A percentile compares a stretch with the other conserved stretches of the same genome.
Conservation (phyloP, 805 yeast genomes). For the Vanderwaltozyma yarrowii region DNA sequence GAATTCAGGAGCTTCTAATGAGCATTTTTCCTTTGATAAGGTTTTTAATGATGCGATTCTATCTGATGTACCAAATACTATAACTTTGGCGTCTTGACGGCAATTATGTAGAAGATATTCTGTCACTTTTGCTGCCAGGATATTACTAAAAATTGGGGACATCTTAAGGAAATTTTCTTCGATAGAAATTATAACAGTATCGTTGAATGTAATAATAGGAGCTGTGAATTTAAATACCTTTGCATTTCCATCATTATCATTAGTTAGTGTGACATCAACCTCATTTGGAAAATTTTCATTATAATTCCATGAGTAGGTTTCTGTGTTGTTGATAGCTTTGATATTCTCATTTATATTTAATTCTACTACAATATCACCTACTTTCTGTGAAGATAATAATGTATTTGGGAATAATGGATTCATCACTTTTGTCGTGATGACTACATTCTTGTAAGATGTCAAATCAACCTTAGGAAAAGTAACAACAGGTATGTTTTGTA, state of each 20-base stretch:
- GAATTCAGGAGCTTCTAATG: slow-evolving; percentile 49
- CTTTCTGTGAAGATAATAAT: slow-evolving; percentile 3
- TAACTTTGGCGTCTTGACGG: slow-evolving; percentile 11
- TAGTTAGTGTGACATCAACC: slow-evolving; percentile 9
- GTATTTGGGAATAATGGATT: slow-evolving; percentile 20
- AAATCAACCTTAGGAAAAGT: slow-evolving; percentile 13
- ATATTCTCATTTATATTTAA: slow-evolving; percentile 4
- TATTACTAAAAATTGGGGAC: slow-evolving; percentile 29
- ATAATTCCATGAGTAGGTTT: slow-evolving; percentile 15
- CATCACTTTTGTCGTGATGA: slow-evolving; percentile 20
- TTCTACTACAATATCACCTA: slow-evolving; percentile 12
- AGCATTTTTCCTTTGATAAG: slow-evolving; percentile 17
- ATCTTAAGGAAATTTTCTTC: slow-evolving; percentile 23
- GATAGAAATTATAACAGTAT: slow-evolving; percentile 14
- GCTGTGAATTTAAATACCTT: slow-evolving; percentile 8
- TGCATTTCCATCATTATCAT: neutral
- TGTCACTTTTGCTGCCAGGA: slow-evolving; percentile 20
- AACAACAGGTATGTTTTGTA: slow-evolving; percentile 25
- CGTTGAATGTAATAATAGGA: slow-evolving; percentile 14
- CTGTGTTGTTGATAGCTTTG: neutral
- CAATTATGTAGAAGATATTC: slow-evolving; percentile 29
- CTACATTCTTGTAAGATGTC: slow-evolving; percentile 8
- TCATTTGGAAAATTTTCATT: slow-evolving; percentile 22
- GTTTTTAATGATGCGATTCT: slow-evolving; percentile 17
- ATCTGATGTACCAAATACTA: slow-evolving; percentile 22